These are phyloP conservation scores for Wallemia mellicola DNA, from an alignment of 1,284 basidiomycete species.

Conservation along the genomic window DNA sequence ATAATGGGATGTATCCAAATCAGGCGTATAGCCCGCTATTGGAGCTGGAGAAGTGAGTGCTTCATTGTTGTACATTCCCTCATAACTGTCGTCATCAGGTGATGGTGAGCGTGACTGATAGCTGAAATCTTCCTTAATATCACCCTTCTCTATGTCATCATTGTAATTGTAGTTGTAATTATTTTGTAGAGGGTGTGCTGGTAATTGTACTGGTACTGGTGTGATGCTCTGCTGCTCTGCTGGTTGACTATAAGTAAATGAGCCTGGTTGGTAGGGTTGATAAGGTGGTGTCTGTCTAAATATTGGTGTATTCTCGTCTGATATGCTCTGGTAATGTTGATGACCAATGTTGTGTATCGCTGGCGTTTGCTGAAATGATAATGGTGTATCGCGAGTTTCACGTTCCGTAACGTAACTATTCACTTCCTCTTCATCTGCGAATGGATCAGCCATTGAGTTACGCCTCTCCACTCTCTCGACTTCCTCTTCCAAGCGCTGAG, in stretches of 20 bases:
- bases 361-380: background rate
- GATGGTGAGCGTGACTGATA: background rate
- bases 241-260: background rate
- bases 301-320: background rate
- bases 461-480: too few species aligned
- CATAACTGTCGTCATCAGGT: background rate
- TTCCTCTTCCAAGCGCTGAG: background rate
- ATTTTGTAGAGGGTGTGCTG: background rate
- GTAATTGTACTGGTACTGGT: background rate
- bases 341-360: background rate
- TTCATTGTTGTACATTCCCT: background rate
- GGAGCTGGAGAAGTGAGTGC: background rate
- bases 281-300: background rate
- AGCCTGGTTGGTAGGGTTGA: too few species aligned
- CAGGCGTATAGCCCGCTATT: background rate
- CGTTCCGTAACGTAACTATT: background rate
- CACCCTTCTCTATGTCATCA: background rate
- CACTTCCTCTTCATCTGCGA: background rate
- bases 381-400: background rate
- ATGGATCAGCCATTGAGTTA: too few species aligned
- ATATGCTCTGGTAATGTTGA: background rate
- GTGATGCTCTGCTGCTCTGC: background rate
- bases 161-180: too few species aligned
- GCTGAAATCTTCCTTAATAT: background rate
- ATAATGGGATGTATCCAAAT: constrained; percentile 40